Percentiles rank a stretch among this genome's conserved stretches.
Conservation (phyloP, 2,329 filamentous ascomycete species). For the Zymoseptoria tritici region DNA sequence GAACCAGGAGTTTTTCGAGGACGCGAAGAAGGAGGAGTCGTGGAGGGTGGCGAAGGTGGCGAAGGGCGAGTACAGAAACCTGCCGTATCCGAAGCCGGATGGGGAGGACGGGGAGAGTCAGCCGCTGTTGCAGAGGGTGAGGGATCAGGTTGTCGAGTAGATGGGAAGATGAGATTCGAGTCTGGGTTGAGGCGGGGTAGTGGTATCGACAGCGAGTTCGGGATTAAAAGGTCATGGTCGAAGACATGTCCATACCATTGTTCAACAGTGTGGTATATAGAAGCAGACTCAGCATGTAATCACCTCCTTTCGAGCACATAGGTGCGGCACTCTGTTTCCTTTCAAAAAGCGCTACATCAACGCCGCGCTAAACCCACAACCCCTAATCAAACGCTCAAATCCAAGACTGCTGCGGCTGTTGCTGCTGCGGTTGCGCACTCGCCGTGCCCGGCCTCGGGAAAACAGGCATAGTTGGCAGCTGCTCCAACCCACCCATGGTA, state of each 20-base stretch:
- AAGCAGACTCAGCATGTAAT: neutral
- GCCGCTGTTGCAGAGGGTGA: conserved; percentile 38
- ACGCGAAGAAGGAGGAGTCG: conserved; percentile 43
- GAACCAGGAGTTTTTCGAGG: conserved; percentile 52
- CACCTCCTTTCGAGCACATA: neutral
- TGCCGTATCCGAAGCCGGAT: conserved; percentile 36
- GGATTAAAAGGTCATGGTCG: neutral
- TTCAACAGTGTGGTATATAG: neutral
- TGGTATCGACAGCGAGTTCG: neutral
- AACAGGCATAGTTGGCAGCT: conserved; percentile 69
- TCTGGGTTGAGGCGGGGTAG: too few species aligned
- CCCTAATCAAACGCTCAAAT: conserved; percentile 9
- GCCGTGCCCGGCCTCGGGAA: conserved; percentile 69
- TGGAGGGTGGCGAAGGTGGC: conserved; percentile 50
- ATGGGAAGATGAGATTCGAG: neutral
- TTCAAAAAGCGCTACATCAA: neutral
- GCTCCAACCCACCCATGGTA: conserved; percentile 73
- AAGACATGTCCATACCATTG: neutral
- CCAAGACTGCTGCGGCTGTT: conserved; percentile 22
- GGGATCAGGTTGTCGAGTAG: conserved; percentile 32
- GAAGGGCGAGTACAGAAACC: conserved; percentile 43
- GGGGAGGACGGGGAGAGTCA: conserved; percentile 38
- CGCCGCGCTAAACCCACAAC: neutral
- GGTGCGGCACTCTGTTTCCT: neutral
- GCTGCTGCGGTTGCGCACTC: conserved; percentile 13